phyloP scores from a whole-genome alignment of 164 flowering plant genomes.

The Euptelea pleiosperma region DNA sequence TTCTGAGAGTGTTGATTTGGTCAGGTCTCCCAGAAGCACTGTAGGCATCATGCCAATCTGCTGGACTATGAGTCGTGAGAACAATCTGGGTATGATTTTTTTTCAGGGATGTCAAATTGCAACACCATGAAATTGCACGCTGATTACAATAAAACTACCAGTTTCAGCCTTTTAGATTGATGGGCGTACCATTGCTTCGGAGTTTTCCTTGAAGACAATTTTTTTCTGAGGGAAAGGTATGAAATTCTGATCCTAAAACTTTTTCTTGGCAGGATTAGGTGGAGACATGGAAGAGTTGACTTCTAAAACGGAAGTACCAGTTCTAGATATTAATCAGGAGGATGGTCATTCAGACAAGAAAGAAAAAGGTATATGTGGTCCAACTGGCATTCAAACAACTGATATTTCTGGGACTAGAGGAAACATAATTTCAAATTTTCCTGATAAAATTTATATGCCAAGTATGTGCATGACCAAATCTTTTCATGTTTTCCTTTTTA shows the following conservation, averaged over 20 bases:
- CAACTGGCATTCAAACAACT: background rate
- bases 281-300: constrained; percentile 17
- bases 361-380: constrained; percentile 9
- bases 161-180: background rate
- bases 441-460: constrained; percentile 11
- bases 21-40: constrained; percentile 19
- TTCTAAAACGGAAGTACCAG: constrained; percentile 6
- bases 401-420: constrained; percentile 4
- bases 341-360: constrained; percentile 8
- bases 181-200: background rate
- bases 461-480: constrained; percentile 19
- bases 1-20: too few species aligned
- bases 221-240: too few species aligned
- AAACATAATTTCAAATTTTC: constrained; percentile 6
- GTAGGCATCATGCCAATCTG: constrained; percentile 12
- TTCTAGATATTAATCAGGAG: constrained; percentile 8
- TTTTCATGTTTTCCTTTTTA: background rate
- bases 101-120: background rate
- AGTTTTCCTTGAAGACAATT: too few species aligned
- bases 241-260: constrained; percentile 9
- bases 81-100: constrained; percentile 27
- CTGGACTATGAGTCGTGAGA: constrained; percentile 14
- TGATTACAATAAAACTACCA: background rate
- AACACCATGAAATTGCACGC: background rate
- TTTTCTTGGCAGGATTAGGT: constrained; percentile 26